Evolutionary conservation across 164 flowering plant genomes (phyloP).

Genomic region (Saururus chinensis): DNA sequence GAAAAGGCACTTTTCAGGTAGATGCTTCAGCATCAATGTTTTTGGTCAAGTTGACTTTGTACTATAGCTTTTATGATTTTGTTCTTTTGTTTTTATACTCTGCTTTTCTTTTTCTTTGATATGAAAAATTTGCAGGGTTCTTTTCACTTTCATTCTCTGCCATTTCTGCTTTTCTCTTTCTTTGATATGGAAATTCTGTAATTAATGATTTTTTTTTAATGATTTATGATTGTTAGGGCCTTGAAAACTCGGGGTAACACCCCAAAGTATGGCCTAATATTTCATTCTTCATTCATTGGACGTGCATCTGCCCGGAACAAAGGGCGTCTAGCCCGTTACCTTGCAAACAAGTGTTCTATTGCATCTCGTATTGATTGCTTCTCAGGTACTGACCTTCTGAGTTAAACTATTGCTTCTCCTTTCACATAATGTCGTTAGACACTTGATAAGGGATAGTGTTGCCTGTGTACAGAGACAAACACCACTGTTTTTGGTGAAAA

Average conservation of each 20-base stretch:
- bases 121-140: too few species aligned
- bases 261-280: constrained; percentile 93
- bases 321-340: constrained; percentile 97
- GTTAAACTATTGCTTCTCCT: background rate
- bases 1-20: constrained; percentile 99
- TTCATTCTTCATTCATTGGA: constrained; percentile 95
- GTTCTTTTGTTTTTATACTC: background rate
- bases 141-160: too few species aligned
- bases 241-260: constrained; percentile 93
- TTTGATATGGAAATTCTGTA: too few species aligned
- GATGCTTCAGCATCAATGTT: background rate
- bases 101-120: too few species aligned
- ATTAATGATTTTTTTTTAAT: background rate
- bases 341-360: constrained; percentile 97
- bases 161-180: too few species aligned
- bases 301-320: constrained; percentile 88
- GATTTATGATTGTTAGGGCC: constrained; percentile 42
- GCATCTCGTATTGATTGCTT: constrained; percentile 96
- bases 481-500: constrained; percentile 81
- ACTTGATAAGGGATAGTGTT: background rate
- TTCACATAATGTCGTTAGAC: background rate
- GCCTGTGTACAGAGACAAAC: constrained; percentile 30
- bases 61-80: background rate
- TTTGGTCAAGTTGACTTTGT: background rate
- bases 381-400: constrained; percentile 35